Percentiles rank a stretch among this genome's conserved stretches.
These are phyloP conservation scores for Populus simonii DNA, from an alignment of 345 rosid genomes.

Conservation along the genomic window DNA sequence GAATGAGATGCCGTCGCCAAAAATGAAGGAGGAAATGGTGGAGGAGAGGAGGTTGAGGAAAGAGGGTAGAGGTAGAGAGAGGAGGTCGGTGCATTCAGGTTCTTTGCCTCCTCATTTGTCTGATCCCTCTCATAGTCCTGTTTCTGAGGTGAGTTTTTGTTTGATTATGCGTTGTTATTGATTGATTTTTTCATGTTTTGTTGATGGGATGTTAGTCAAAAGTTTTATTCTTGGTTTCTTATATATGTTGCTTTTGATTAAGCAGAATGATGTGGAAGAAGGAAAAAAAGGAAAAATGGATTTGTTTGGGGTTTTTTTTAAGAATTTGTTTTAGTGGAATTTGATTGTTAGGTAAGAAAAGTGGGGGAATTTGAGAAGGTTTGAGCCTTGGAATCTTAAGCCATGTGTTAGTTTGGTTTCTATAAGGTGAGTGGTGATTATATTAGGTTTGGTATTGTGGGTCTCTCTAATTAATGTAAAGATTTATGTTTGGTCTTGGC, in stretches of 20 bases:
- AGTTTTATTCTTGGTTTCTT: background rate
- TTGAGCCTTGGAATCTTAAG: background rate
- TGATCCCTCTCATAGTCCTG: constrained; percentile 96
- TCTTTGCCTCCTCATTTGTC: constrained; percentile 89
- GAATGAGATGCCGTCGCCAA: constrained; percentile 90
- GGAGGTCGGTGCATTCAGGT: constrained; percentile 65
- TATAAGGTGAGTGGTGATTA: background rate
- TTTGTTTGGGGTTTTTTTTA: background rate
- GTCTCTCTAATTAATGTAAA: background rate
- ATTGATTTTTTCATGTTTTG: background rate
- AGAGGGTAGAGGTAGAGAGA: constrained; percentile 44
- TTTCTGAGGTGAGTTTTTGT: constrained; percentile 69
- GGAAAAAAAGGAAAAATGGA: background rate
- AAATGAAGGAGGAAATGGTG: constrained; percentile 34
- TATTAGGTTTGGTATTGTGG: constrained; percentile 1
- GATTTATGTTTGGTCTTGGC: background rate
- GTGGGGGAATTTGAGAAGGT: background rate
- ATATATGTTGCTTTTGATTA: background rate
- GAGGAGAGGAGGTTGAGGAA: constrained; percentile 47
- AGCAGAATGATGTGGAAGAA: background rate
- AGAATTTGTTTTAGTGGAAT: background rate
- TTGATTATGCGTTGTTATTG: background rate
- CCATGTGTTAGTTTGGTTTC: constrained; percentile 4
- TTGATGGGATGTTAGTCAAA: background rate
- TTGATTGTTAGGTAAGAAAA: background rate